Evolutionary conservation across 805 yeast species (phyloP), one percentile per base, ranked within the genome.

Genomic region (Isabelozyma gotoi): DNA sequence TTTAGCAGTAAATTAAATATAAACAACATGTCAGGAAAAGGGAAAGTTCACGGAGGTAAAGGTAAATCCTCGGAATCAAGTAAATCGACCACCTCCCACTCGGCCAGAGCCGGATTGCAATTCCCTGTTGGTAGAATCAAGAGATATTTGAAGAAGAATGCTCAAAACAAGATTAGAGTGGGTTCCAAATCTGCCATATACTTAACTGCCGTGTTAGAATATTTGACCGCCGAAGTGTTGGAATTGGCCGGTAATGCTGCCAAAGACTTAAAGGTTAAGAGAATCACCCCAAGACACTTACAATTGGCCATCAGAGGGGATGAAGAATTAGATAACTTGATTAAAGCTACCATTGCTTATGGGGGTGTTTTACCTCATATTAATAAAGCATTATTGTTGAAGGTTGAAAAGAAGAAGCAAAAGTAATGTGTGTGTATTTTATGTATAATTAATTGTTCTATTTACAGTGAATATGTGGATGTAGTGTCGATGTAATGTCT

Each of bases 111-210:
- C 19, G 97, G 97, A 19, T 74, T 90, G 65, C 94, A 86, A 66
- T 94, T 94, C 74, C 99, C 99, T 40, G 98, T 95, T 32, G 99
- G 99, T 47, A 89, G 99, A 84, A 90, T 94, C 57, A 92, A 94
- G 81, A 83, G 99, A 76, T 92, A 90, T 66, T 77, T 94, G 68
- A 92, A 91, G 76, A 84, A 78, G 67, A 88, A 85, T 52, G 96
- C 96, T 16, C 94, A 88, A 64, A 88, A 88, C 70, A 79, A 78
- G 56, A 71, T 79, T 51, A 68, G 96, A 67, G 95, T 89, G 39
- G 96, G 96, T 46, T 86, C 66, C 70, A 85, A 71, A 70, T 77
- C 97, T 35, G 98, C 99, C 39, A 92, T 92, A 50, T 92, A 92
- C 68, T 77, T 92, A 53, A 91, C 97, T 44, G 96, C 97, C 16